Percentiles rank a stretch among this genome's conserved stretches.
Evolutionary conservation across 2,329 filamentous ascomycete genomes (phyloP).

Genomic region (Colletotrichum tropicicola): DNA sequence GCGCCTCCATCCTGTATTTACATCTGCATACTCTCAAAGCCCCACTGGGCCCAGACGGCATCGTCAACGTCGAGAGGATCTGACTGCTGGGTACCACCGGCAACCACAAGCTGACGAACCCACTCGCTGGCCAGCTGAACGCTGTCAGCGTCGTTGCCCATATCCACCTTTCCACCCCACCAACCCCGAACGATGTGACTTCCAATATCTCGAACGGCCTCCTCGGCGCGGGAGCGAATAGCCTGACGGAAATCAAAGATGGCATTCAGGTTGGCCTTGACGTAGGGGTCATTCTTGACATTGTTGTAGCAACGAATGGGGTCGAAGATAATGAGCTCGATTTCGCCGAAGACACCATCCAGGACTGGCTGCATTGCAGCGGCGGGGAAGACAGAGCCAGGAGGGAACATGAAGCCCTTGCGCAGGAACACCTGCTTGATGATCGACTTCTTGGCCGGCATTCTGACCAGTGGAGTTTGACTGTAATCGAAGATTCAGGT

Average conservation of each 20-base stretch:
- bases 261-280: not conserved
- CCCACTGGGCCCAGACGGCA: not conserved
- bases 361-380: not conserved
- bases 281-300: not conserved
- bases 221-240: not conserved
- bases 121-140: not conserved
- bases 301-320: not conserved
- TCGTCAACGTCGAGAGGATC: not conserved
- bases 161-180: not conserved
- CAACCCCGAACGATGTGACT: not conserved
- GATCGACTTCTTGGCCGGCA: not conserved
- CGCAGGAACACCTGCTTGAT: not conserved
- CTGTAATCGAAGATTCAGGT: not conserved
- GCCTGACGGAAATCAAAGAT: not conserved
- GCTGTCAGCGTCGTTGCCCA: not conserved
- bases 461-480: not conserved
- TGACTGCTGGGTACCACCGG: not conserved
- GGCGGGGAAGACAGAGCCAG: not conserved
- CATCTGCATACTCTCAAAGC: not conserved
- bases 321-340: not conserved
- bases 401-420: not conserved
- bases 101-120: not conserved
- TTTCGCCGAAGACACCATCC: not conserved
- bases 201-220: not conserved
- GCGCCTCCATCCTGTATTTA: not conserved